Conservation (phyloP, 1,284 basidiomycete genomes). For the Trametes polyzona region DNA sequence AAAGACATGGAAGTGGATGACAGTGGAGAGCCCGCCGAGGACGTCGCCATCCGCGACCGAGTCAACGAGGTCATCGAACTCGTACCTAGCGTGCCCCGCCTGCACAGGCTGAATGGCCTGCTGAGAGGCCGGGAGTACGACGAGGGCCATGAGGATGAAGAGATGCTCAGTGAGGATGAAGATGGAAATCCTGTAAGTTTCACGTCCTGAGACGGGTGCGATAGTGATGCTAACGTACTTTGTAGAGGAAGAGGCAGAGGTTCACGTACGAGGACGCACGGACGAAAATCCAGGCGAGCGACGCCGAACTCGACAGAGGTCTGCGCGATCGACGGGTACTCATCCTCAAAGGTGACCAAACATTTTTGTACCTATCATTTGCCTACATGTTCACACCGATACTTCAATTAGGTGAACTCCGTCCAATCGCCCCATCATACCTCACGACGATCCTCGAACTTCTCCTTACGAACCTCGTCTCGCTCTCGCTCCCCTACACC, state of each 20-base stretch:
- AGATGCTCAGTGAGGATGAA: constrained; percentile 37
- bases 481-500: constrained; percentile 52
- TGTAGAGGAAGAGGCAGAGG: constrained; percentile 38
- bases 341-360: constrained; percentile 66
- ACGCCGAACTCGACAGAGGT: constrained; percentile 68
- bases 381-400: neutral
- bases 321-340: constrained; percentile 72
- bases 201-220: too few relatives aligned
- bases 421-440: constrained; percentile 68
- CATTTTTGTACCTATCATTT: constrained; percentile 7
- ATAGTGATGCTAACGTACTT: too few relatives aligned
- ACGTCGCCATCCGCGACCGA: constrained; percentile 69
- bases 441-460: constrained; percentile 74
- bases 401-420: constrained; percentile 55
- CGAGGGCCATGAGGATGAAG: constrained; percentile 54
- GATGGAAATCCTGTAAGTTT: constrained; percentile 27
- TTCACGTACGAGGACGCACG: constrained; percentile 65
- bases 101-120: constrained; percentile 68
- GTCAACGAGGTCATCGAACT: constrained; percentile 81
- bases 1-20: constrained; percentile 38
- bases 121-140: constrained; percentile 72
- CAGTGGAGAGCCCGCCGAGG: constrained; percentile 32
- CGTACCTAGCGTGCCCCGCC: constrained; percentile 68
- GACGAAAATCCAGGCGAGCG: constrained; percentile 77
- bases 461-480: constrained; percentile 71